Percentiles rank a stretch among this genome's conserved stretches.
These are phyloP conservation scores for Pseudogymnoascus sp. DNA, from an alignment of 2,329 filamentous ascomycete genomes.

Conservation along the genomic window DNA sequence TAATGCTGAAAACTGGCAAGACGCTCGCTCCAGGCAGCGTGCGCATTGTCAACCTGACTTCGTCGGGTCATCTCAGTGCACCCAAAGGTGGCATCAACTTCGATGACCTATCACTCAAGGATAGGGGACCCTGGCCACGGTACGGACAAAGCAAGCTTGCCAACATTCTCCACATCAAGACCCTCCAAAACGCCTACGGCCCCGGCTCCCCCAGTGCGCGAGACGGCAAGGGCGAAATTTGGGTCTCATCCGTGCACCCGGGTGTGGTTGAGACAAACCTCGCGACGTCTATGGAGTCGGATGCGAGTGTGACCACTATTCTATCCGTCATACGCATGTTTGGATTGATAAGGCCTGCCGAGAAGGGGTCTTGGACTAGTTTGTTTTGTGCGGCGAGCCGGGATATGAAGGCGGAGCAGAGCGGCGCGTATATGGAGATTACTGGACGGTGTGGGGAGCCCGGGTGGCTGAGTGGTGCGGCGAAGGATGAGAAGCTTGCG, in stretches of 20 bases:
- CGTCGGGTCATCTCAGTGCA: constrained; percentile 19
- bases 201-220: constrained; percentile 25
- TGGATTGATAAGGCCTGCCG: constrained; percentile 24
- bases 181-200: constrained; percentile 31
- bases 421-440: constrained; percentile 31
- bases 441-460: constrained; percentile 27
- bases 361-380: constrained; percentile 32
- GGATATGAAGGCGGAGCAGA: constrained; percentile 33
- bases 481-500: constrained; percentile 30
- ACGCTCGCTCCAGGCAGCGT: constrained; percentile 19
- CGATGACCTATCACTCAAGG: constrained; percentile 23
- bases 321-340: constrained; percentile 19
- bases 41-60: constrained; percentile 21
- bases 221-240: constrained; percentile 32
- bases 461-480: constrained; percentile 29
- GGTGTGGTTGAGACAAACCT: constrained; percentile 21
- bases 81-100: constrained; percentile 22
- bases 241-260: constrained; percentile 31
- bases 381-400: constrained; percentile 32
- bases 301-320: constrained; percentile 14
- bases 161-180: constrained; percentile 37
- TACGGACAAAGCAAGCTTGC: constrained; percentile 43
- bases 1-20: constrained; percentile 18
- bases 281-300: constrained; percentile 16
- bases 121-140: constrained; percentile 31